Evolutionary conservation across 1,284 basidiomycete genomes (phyloP).

Genomic region (Ceratobasidium papillatum): DNA sequence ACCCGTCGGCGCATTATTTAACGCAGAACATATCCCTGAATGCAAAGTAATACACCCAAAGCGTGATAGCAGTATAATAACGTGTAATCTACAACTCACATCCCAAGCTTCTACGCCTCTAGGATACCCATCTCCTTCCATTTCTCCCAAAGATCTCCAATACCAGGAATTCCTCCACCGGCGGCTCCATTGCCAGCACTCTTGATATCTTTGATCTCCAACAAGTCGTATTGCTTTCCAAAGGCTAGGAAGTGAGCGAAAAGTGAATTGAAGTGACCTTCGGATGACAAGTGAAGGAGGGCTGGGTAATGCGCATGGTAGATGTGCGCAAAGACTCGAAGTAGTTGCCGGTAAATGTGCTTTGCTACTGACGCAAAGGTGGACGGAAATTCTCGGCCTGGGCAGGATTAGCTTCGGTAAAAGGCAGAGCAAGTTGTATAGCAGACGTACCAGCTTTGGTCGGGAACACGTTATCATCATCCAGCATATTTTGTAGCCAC

Average conservation of each 20-base stretch:
- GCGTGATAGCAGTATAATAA: neutral
- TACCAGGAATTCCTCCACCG: slow-evolving; percentile 65
- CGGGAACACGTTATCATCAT: slow-evolving; percentile 93
- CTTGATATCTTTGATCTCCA: slow-evolving; percentile 62
- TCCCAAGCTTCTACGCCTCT: slow-evolving; percentile 51
- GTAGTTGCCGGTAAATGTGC: slow-evolving; percentile 95
- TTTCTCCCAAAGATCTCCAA: slow-evolving; percentile 87
- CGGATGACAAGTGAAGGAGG: slow-evolving; percentile 85
- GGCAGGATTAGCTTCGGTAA: neutral
- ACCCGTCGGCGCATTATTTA: neutral
- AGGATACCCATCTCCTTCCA: slow-evolving; percentile 87
- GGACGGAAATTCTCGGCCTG: slow-evolving; percentile 90
- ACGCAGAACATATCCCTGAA: neutral
- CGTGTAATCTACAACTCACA: slow-evolving; percentile 27
- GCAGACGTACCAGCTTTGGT: slow-evolving; percentile 85
- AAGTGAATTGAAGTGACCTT: slow-evolving; percentile 68
- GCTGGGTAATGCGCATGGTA: slow-evolving; percentile 95
- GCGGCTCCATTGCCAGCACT: slow-evolving; percentile 39
- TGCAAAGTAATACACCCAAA: slow-evolving; percentile 31
- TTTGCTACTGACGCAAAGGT: slow-evolving; percentile 93
- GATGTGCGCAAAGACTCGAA: slow-evolving; percentile 97
- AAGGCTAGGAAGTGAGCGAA: slow-evolving; percentile 70
- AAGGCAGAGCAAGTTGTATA: neutral
- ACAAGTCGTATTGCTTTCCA: slow-evolving; percentile 80
- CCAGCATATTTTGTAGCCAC: slow-evolving; percentile 93